A percentile compares a stretch with the other conserved stretches of the same genome.
Evolutionary conservation across 208 protist species (phyloP).

Genomic region (Trypanosomatidae sp.): DNA sequence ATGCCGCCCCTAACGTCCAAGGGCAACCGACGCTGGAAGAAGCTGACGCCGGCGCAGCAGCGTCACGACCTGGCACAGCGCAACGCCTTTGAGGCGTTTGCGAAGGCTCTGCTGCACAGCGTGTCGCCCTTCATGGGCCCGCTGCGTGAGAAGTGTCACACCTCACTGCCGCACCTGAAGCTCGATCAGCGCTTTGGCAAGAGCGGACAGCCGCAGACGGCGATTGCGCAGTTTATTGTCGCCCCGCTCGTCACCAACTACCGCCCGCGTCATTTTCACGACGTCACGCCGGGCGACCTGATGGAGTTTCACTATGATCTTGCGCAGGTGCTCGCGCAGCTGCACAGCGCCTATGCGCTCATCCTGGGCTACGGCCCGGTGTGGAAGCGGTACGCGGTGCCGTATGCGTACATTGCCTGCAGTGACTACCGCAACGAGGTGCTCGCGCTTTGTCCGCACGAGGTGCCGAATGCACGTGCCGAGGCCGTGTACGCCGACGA

Average conservation of each 20-base stretch:
- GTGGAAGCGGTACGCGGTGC: conserved; percentile 82
- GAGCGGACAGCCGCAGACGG: conserved; percentile 68
- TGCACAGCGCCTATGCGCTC: conserved; percentile 35
- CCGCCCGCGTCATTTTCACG: conserved; percentile 78
- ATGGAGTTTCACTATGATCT: conserved; percentile 87
- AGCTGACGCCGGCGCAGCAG: conserved; percentile 71
- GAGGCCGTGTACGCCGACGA: conserved; percentile 80
- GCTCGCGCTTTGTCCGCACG: conserved; percentile 64
- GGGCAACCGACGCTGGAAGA: conserved; percentile 74
- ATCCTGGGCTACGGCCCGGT: conserved; percentile 70
- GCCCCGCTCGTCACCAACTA: conserved; percentile 81
- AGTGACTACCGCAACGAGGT: conserved; percentile 70
- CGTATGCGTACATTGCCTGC: conserved; percentile 63
- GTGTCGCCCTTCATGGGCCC: conserved; percentile 80
- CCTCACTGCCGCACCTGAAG: conserved; percentile 79
- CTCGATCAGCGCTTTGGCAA: conserved; percentile 83
- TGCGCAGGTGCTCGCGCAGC: conserved; percentile 40
- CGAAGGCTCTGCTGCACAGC: conserved; percentile 71
- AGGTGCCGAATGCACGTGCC: conserved; percentile 69
- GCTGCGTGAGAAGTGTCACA: conserved; percentile 51
- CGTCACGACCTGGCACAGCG: conserved; percentile 71
- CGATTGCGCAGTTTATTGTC: conserved; percentile 75
- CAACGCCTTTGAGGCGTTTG: conserved; percentile 80
- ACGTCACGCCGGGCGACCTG: conserved; percentile 70
- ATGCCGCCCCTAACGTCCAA: conserved; percentile 33